Base-by-base conservation (phyloP, 805 yeast species). In the Cyberlindnera misumaiensis region DNA sequence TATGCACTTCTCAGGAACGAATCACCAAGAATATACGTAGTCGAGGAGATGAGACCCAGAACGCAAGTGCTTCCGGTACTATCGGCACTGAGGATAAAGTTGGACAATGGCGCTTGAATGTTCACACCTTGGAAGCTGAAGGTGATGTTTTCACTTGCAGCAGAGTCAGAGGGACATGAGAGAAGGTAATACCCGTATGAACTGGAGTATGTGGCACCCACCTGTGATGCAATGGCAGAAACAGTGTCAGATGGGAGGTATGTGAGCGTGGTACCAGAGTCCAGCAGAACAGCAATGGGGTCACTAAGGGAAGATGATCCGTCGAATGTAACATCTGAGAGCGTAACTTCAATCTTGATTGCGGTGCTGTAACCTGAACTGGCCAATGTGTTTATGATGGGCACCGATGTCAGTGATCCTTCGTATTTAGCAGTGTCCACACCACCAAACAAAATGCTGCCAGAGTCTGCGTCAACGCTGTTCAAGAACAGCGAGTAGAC, bases 401-500 rank as follows among this genome's bases (percentile, higher is more conserved):
- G 80, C 7, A 80, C 54, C 1, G 75, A 59, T 25, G 65, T 56
- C 28, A 80, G 57, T 12, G 56, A 44, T 12, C 87, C 88, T 0
- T 59, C 38, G 55, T 74, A 80, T 58, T 80, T 81, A 28, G 74
- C 68, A 42, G 70, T 73, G 51, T 83, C 90, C 20, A 78, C 70
- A 24, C 80, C 93, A 34, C 93, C 90, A 63, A 83, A 83, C 35
- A 83, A 56, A 15, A 83, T 64, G n/a, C 68, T 59, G 5, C 87
- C 89, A 2, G 63, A 43, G 4, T 50, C 33, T 0, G 73, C 61
- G 27, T 59, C 58, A 10, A 54, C 48, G 3, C 61, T 59, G 47
- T 77, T 72, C 56, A 84, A 65, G 50, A 65, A 82, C 39, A 84
- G 62, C 0, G 90, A 82, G 55, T 80, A 84, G 1, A 73, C 73